A percentile compares a stretch with the other conserved stretches of the same genome.
Conservation (phyloP, 352 stramenopile species). For the Halophytophthora polymorphica region DNA sequence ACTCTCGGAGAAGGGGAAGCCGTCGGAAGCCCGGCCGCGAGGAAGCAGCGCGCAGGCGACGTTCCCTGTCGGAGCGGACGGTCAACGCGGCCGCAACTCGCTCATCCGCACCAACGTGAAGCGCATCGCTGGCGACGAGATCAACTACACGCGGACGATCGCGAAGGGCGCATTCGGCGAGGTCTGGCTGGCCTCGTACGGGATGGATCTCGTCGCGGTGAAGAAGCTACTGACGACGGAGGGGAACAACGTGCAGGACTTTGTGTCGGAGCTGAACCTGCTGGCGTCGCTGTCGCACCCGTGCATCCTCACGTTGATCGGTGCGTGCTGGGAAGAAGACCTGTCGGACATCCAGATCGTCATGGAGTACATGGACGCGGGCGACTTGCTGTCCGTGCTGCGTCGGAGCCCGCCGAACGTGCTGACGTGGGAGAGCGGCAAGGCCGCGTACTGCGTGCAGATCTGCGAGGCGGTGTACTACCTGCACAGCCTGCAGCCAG, state of each 20-base stretch:
- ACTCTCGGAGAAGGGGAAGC: constrained; percentile 30
- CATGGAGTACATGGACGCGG: constrained; percentile 79
- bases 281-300: constrained; percentile 67
- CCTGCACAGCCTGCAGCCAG: constrained; percentile 82
- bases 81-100: constrained; percentile 16
- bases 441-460: constrained; percentile 73
- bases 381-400: constrained; percentile 64
- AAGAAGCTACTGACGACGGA: constrained; percentile 77
- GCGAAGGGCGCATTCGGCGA: constrained; percentile 79
- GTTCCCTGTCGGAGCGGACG: constrained; percentile 14
- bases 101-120: constrained; percentile 46
- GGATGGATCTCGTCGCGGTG: constrained; percentile 66
- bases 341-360: constrained; percentile 73
- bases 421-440: constrained; percentile 57
- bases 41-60: constrained; percentile 30
- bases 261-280: constrained; percentile 82
- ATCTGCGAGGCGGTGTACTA: constrained; percentile 86
- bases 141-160: constrained; percentile 79
- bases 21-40: constrained; percentile 29
- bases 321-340: constrained; percentile 69
- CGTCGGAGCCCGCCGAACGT: constrained; percentile 36
- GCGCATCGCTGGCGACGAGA: constrained; percentile 60
- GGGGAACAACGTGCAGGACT: constrained; percentile 54
- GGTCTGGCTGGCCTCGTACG: constrained; percentile 74
- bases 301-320: constrained; percentile 70